A percentile compares a stretch with the other conserved stretches of the same genome.
Evolutionary conservation across 108 stramenopile genomes (phyloP).

Genomic region (Cyclostephanos tholiformis): DNA sequence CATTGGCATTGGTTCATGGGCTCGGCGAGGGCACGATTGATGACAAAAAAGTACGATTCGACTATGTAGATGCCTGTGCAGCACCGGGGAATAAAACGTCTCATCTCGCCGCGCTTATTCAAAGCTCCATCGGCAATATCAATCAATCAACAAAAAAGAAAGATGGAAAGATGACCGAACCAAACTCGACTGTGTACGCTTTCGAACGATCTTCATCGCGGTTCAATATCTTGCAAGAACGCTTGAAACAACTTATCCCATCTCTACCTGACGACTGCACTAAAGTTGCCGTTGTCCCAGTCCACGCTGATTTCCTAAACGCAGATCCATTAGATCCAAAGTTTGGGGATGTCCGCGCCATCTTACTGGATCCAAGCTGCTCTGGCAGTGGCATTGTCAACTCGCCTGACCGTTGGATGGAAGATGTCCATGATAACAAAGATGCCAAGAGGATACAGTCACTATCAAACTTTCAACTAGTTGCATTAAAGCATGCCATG

Average conservation of each 20-base stretch:
- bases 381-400: constrained; percentile 96
- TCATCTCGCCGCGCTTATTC: constrained; percentile 92
- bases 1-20: constrained; percentile 83
- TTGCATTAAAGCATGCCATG: constrained; percentile 90
- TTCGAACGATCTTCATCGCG: constrained; percentile 87
- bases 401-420: constrained; percentile 65
- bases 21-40: constrained; percentile 39
- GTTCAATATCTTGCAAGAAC: constrained; percentile 66
- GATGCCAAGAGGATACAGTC: constrained; percentile 62
- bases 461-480: constrained; percentile 90
- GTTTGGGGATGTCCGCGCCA: constrained; percentile 69
- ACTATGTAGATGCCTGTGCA: constrained; percentile 97
- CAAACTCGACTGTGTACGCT: constrained; percentile 74
- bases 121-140: constrained; percentile 15
- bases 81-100: constrained; percentile 99
- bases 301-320: constrained; percentile 87
- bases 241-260: constrained; percentile 62
- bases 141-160: constrained; percentile 18
- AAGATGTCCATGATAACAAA: constrained; percentile 25
- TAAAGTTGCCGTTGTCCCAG: constrained; percentile 45
- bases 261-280: not conserved
- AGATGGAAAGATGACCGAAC: constrained; percentile 21
- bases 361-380: constrained; percentile 98
- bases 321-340: constrained; percentile 58
- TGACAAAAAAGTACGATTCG: constrained; percentile 23